Evolutionary conservation across 129 eudicot species (phyloP).

Genomic region (Deinandra increscens): DNA sequence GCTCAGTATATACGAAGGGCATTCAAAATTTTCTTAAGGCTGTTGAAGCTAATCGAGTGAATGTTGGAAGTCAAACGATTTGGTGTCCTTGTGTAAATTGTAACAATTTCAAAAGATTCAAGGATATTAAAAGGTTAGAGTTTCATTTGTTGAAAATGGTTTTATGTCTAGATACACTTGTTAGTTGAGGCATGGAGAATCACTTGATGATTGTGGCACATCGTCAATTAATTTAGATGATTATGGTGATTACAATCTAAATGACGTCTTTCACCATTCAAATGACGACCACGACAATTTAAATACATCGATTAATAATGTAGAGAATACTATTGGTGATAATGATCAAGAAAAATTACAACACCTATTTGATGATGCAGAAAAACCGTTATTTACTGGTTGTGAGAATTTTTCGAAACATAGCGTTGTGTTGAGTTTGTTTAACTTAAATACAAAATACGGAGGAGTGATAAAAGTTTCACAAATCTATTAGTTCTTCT

Average conservation of each 20-base stretch:
- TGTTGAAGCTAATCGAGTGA: too few relatives aligned
- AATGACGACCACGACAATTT: neutral
- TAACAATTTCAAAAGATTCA: too few relatives aligned
- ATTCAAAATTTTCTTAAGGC: too few relatives aligned
- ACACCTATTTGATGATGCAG: too few relatives aligned
- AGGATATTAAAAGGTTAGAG: too few relatives aligned
- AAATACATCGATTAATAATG: neutral
- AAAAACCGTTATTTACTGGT: neutral
- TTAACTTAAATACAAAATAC: too few relatives aligned
- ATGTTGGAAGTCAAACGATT: too few relatives aligned
- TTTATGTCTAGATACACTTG: neutral
- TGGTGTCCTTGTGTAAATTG: too few relatives aligned
- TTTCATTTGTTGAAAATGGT: conserved; percentile 2
- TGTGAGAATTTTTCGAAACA: neutral
- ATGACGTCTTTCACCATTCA: too few relatives aligned
- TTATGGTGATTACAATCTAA: too few relatives aligned
- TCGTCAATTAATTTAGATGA: neutral
- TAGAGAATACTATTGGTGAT: neutral
- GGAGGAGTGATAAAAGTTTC: neutral
- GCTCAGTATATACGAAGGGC: too few relatives aligned
- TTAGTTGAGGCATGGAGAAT: neutral
- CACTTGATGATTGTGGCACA: neutral
- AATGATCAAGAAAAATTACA: too few relatives aligned
- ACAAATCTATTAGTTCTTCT: neutral
- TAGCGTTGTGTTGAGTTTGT: neutral